These are phyloP conservation scores for Lipomyces japonicus DNA, from an alignment of 805 yeast genomes.

Conservation along the genomic window DNA sequence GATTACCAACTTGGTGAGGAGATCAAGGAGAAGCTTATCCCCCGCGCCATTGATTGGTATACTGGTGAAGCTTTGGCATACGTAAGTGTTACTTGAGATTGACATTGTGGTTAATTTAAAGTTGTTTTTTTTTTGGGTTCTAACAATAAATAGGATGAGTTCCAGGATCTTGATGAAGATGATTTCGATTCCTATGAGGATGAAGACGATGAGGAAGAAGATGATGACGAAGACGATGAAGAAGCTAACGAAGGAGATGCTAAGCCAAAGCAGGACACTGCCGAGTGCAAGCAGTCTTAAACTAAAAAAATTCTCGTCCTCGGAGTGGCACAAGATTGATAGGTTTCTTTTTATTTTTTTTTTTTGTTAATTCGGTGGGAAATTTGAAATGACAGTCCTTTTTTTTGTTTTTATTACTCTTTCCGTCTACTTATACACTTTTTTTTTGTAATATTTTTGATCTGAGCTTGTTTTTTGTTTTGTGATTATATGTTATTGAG, in stretches of 20 bases:
- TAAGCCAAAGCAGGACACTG: slow-evolving; percentile 48
- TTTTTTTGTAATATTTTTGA: background rate
- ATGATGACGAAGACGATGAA: slow-evolving; percentile 41
- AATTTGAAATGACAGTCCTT: too few relatives aligned
- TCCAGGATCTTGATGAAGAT: slow-evolving; percentile 56
- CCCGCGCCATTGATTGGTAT: slow-evolving; percentile 97
- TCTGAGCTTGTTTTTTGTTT: background rate
- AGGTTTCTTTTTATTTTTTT: slow-evolving; percentile 1
- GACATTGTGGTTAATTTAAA: too few relatives aligned
- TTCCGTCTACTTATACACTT: too few relatives aligned
- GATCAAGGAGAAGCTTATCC: slow-evolving; percentile 89
- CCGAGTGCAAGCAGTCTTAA: slow-evolving; percentile 57
- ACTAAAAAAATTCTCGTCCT: too few relatives aligned
- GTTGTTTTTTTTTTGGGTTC: too few relatives aligned
- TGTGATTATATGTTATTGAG: background rate
- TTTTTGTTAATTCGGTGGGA: background rate
- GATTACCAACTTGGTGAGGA: slow-evolving; percentile 97
- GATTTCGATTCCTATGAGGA: slow-evolving; percentile 61
- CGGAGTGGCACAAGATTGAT: too few relatives aligned
- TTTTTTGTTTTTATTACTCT: too few relatives aligned
- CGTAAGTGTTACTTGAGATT: too few relatives aligned
- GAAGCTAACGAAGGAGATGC: slow-evolving; percentile 43
- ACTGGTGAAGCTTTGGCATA: slow-evolving; percentile 93
- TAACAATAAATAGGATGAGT: slow-evolving; percentile 60
- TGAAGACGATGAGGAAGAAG: slow-evolving; percentile 55